These are phyloP conservation scores for Cercophora newfieldiana DNA, from an alignment of 495 filamentous ascomycete genomes.

Conservation along the genomic window DNA sequence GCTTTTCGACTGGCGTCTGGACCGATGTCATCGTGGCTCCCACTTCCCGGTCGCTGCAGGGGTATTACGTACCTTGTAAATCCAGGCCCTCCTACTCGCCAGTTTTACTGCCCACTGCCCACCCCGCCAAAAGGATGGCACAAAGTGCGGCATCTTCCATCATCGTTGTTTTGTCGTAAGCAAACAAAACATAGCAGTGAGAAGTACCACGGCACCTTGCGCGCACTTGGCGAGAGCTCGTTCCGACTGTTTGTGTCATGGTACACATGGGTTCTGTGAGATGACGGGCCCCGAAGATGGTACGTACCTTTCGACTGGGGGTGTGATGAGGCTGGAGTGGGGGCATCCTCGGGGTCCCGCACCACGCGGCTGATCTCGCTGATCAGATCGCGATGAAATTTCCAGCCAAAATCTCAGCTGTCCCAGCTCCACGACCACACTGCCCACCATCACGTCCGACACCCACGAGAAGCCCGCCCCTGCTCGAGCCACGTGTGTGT, in stretches of 20 bases:
- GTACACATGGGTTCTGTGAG: neutral
- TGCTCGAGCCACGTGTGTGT: slow-evolving; percentile 6
- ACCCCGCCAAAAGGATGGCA: neutral
- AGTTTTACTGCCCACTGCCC: neutral
- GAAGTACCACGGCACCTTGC: neutral
- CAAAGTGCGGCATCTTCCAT: neutral
- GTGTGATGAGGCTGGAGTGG: slow-evolving; percentile 6
- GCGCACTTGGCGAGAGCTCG: neutral
- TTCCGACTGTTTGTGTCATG: neutral
- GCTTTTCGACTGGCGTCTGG: neutral
- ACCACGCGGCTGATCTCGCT: neutral
- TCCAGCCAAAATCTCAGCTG: neutral
- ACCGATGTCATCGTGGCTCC: neutral
- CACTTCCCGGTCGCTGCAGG: neutral
- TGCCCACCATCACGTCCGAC: slow-evolving; percentile 7
- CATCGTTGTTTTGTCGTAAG: neutral
- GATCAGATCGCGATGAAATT: neutral
- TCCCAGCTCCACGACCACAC: slow-evolving; percentile 6
- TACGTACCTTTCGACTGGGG: neutral
- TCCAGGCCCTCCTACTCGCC: slow-evolving; percentile 8
- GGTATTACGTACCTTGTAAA: neutral
- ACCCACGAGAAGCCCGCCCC: slow-evolving; percentile 7
- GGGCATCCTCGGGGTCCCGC: neutral
- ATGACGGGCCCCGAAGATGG: neutral
- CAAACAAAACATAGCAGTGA: neutral